Evolutionary conservation across 2,329 filamentous ascomycete species (phyloP).

Genomic region (Dryadomyces sulphureus): DNA sequence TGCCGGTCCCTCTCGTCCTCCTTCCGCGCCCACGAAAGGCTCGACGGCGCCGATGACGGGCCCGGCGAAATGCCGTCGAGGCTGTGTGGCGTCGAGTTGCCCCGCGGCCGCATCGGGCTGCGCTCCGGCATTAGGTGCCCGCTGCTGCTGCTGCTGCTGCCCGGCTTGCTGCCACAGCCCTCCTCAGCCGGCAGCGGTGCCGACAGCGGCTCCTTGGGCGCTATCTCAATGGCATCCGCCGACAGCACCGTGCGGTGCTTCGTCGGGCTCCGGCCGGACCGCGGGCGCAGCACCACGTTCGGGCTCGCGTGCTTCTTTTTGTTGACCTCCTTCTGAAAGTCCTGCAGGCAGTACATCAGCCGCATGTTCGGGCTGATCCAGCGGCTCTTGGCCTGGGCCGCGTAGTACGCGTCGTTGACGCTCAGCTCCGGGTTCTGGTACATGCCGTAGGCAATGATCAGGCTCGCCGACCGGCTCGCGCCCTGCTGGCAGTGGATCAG

Average conservation of each 20-base stretch:
- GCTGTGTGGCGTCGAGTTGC: conserved; percentile 35
- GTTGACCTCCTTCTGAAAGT: conserved; percentile 54
- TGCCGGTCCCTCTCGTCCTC: conserved; percentile 27
- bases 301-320: conserved; percentile 33
- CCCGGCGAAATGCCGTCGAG: conserved; percentile 40
- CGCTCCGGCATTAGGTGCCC: conserved; percentile 19
- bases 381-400: conserved; percentile 63
- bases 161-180: conserved; percentile 12
- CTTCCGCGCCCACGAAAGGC: conserved; percentile 41
- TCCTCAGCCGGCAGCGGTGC: conserved; percentile 44
- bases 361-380: conserved; percentile 93
- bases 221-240: conserved; percentile 38
- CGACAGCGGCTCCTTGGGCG: conserved; percentile 42
- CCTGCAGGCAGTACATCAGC: conserved; percentile 76
- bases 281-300: conserved; percentile 28
- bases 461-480: conserved; percentile 68
- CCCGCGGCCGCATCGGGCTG: conserved; percentile 31
- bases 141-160: conserved; percentile 16
- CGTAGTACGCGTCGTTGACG: conserved; percentile 72
- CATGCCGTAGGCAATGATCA: conserved; percentile 75
- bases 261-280: conserved; percentile 37
- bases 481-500: conserved; percentile 78
- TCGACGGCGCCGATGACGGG: conserved; percentile 52
- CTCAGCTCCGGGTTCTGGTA: conserved; percentile 63
- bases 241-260: conserved; percentile 48